Conservation (phyloP, 2,329 filamentous ascomycete species). For the Fusarium redolens region DNA sequence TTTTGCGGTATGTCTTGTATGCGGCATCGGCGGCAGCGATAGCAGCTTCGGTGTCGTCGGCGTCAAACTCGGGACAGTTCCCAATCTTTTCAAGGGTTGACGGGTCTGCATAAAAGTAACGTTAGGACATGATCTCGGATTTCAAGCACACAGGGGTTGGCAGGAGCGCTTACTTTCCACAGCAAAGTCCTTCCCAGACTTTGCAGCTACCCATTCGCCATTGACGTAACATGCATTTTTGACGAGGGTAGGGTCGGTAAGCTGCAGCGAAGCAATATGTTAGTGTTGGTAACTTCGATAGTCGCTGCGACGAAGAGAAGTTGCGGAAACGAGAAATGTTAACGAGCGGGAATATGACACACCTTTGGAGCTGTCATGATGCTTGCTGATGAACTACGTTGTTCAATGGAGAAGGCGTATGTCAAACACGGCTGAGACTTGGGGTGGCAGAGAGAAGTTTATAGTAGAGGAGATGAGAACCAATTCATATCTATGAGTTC, state of each 20-base stretch:
- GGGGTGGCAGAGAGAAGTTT: conserved; percentile 11
- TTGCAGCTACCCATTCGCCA: conserved; percentile 79
- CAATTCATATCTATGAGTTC: conserved; percentile 8
- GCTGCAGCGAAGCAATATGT: conserved; percentile 49
- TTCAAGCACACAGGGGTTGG: background rate
- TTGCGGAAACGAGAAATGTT: background rate
- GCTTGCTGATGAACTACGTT: conserved; percentile 10
- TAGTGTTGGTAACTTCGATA: conserved; percentile 20
- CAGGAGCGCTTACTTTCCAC: conserved; percentile 64
- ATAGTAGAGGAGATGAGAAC: background rate
- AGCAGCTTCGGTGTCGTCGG: conserved; percentile 74
- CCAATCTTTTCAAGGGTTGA: conserved; percentile 75
- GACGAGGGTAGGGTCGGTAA: conserved; percentile 73
- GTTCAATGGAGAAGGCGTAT: conserved; percentile 3
- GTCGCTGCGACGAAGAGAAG: conserved; percentile 7
- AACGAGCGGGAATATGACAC: conserved; percentile 24
- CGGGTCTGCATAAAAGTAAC: conserved; percentile 65
- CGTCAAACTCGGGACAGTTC: conserved; percentile 78
- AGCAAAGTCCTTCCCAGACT: conserved; percentile 79
- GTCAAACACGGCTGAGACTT: conserved; percentile 12
- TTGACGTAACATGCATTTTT: conserved; percentile 79
- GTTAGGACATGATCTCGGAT: conserved; percentile 17
- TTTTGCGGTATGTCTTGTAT: conserved; percentile 69
- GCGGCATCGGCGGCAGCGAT: conserved; percentile 73
- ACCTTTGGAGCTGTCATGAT: conserved; percentile 38